Evolutionary conservation across 1,139 yeast species (phyloP).

Genomic region (Yamadazyma diospyri): DNA sequence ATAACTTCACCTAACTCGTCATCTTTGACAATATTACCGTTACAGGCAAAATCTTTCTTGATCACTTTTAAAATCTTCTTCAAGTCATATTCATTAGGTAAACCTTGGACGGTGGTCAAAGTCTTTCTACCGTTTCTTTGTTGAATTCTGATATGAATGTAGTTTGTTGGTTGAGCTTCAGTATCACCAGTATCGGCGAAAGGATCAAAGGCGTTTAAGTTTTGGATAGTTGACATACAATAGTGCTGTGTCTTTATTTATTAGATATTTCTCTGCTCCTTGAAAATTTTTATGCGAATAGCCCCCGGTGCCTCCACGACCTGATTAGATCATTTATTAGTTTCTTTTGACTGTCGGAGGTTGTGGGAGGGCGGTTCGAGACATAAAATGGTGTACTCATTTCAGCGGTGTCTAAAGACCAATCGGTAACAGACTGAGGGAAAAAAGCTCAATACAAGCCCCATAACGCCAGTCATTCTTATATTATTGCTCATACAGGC

Average conservation of each 20-base stretch:
- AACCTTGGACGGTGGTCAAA: constrained; percentile 96
- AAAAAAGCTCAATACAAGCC: no score
- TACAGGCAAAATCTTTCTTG: constrained; percentile 98
- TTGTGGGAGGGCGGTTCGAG: no score
- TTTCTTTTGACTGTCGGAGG: no score
- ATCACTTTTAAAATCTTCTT: constrained; percentile 90
- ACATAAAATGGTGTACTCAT: no score
- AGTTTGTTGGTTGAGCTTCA: constrained; percentile 93
- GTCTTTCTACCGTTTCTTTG: constrained; percentile 99
- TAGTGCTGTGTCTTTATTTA: constrained; percentile 3
- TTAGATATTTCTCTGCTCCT: constrained; percentile 1
- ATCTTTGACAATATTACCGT: constrained; percentile 97
- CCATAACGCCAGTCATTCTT: no score
- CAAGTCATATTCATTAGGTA: constrained; percentile 91
- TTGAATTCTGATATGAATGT: constrained; percentile 97
- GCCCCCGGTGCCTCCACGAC: constrained; percentile 2
- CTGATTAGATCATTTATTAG: no score
- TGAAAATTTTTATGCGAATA: constrained; percentile 5
- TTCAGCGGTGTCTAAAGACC: no score
- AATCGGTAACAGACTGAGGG: no score
- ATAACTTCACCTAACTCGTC: constrained; percentile 95
- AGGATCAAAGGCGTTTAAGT: constrained; percentile 97
- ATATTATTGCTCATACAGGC: no score
- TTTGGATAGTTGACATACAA: constrained; percentile 89
- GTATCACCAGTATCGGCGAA: constrained; percentile 99